Evolutionary conservation across 192 early-diverging fungal species (phyloP).

Genomic region (Geosiphon pyriformis): DNA sequence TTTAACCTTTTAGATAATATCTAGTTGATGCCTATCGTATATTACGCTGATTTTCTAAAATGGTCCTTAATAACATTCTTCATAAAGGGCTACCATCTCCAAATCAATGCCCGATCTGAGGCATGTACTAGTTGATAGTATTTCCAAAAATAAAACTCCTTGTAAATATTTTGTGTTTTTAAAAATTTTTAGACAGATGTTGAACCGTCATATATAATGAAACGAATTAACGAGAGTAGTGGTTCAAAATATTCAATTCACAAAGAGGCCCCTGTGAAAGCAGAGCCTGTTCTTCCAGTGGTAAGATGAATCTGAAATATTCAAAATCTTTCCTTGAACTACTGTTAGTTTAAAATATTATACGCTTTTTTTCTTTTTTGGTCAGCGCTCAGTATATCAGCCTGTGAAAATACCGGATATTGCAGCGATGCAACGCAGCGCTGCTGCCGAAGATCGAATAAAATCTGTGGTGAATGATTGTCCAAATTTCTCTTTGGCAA

Average conservation of each 20-base stretch:
- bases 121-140: constrained; percentile 3
- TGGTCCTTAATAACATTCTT: too few relatives aligned
- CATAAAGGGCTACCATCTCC: constrained; percentile 70
- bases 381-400: constrained; percentile 51
- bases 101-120: constrained; percentile 80
- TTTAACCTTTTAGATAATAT: constrained; percentile 4
- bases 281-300: constrained; percentile 39
- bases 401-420: constrained; percentile 55
- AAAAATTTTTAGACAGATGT: constrained; percentile 55
- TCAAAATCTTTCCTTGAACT: not conserved
- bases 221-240: constrained; percentile 73
- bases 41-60: too few relatives aligned
- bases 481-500: not conserved
- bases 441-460: constrained; percentile 35
- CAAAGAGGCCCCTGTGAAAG: constrained; percentile 36
- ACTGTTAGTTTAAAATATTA: not conserved
- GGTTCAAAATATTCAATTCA: constrained; percentile 89
- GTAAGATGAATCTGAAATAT: constrained; percentile 23
- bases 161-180: constrained; percentile 1
- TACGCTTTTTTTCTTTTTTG: not conserved
- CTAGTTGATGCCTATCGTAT: not conserved
- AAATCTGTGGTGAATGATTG: constrained; percentile 29
- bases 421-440: constrained; percentile 45
- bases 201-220: constrained; percentile 77
- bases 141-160: not conserved